Conservation (phyloP, 2,329 filamentous ascomycete genomes). For the Aurifilum marmelostoma region DNA sequence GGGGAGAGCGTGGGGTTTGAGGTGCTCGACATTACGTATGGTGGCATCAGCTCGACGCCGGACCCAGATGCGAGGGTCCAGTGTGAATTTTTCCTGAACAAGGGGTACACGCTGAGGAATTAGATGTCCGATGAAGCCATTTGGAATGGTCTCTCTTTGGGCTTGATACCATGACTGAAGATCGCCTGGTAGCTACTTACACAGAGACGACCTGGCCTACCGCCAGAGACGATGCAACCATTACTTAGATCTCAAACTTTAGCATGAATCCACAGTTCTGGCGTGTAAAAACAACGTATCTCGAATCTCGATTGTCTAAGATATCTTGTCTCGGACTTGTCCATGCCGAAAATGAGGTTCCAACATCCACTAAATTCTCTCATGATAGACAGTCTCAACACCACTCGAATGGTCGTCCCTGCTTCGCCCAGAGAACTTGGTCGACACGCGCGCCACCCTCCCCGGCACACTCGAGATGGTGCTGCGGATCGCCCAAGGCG, state of each 20-base stretch:
- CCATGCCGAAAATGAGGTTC: neutral
- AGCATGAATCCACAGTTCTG: too few species aligned
- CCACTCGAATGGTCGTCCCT: neutral
- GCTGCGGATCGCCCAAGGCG: slow-evolving; percentile 5
- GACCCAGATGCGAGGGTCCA: slow-evolving; percentile 22
- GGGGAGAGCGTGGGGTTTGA: slow-evolving; percentile 19
- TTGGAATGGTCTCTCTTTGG: too few species aligned
- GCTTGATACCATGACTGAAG: too few species aligned
- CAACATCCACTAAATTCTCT: neutral
- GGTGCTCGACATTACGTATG: slow-evolving; percentile 18
- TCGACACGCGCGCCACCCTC: neutral
- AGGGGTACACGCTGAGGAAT: slow-evolving; percentile 22
- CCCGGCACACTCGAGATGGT: neutral
- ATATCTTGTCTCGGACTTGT: neutral
- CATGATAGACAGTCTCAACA: neutral
- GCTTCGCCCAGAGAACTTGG: neutral
- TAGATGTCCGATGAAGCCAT: neutral
- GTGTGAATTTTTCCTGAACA: slow-evolving; percentile 23
- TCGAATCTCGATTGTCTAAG: neutral
- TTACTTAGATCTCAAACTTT: too few species aligned
- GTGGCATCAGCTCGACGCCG: neutral
- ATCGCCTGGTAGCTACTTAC: too few species aligned
- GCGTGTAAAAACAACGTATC: neutral
- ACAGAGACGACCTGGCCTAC: too few species aligned
- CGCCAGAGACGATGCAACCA: too few species aligned